These are phyloP conservation scores for Nicotiana tabacum DNA, from an alignment of 257 asterid species.

Conservation along the genomic window DNA sequence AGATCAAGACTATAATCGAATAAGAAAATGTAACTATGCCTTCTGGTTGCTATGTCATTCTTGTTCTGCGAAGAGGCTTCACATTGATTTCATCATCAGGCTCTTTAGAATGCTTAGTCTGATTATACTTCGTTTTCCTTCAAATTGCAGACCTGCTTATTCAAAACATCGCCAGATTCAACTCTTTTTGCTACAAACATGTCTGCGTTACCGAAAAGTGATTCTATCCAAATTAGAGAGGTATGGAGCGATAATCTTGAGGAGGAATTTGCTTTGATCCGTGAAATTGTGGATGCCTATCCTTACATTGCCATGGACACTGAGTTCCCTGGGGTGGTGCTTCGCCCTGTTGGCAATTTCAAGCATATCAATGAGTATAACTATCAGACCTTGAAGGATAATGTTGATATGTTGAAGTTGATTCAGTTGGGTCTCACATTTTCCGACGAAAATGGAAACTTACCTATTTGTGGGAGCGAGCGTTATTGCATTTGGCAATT, in stretches of 20 bases:
- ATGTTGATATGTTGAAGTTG: constrained; percentile 15
- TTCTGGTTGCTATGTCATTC: background rate
- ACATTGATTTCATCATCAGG: background rate
- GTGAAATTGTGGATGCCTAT: constrained; percentile 13
- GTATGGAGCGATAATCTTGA: constrained; percentile 13
- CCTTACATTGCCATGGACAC: constrained; percentile 20
- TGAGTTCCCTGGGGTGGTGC: constrained; percentile 15
- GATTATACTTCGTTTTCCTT: background rate
- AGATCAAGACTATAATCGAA: background rate
- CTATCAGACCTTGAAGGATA: constrained; percentile 15
- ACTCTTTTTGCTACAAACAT: background rate
- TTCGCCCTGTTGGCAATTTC: constrained; percentile 16
- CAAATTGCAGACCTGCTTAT: background rate
- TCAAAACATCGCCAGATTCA: background rate
- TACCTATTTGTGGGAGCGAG: constrained; percentile 12
- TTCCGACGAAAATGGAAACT: constrained; percentile 7
- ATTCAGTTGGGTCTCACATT: constrained; percentile 16
- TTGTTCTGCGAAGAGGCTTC: background rate
- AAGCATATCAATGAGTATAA: constrained; percentile 9
- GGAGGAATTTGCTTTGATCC: constrained; percentile 12
- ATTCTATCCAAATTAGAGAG: constrained; percentile 13
- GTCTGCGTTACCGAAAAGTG: constrained; percentile 4
- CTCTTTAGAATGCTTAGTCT: background rate
- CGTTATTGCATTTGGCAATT: constrained; percentile 13
- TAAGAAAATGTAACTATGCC: background rate